Conservation (phyloP, 257 asterid species). For the Solanum corneliomulleri region DNA sequence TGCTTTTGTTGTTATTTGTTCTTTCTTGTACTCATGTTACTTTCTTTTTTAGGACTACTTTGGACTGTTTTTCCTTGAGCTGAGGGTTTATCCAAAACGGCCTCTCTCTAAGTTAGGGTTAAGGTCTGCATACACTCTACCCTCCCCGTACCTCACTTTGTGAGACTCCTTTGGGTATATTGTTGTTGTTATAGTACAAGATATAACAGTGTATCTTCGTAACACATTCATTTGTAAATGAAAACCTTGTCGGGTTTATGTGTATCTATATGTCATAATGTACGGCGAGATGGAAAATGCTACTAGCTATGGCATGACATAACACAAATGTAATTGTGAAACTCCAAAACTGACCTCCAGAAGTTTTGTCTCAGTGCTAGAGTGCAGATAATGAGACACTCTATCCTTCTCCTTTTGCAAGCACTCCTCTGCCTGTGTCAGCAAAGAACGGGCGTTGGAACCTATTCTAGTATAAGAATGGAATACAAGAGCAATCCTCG, state of each 20-base stretch:
- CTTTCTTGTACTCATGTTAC: not conserved
- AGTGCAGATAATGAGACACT: slow-evolving; percentile 47
- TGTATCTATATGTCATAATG: not conserved
- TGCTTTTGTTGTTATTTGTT: not conserved
- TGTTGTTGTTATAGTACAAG: not conserved
- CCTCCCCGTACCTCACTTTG: not conserved
- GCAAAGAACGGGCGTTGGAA: slow-evolving; percentile 1
- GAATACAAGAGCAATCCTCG: not conserved
- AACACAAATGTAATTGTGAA: not conserved
- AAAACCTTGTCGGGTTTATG: not conserved
- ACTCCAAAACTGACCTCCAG: slow-evolving; percentile 43
- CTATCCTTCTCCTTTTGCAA: slow-evolving; percentile 45
- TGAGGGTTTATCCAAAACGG: not conserved
- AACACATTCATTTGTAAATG: not conserved
- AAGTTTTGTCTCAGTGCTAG: slow-evolving; percentile 42
- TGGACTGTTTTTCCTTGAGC: not conserved
- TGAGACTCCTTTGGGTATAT: not conserved
- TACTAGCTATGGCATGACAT: not conserved
- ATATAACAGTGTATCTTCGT: not conserved
- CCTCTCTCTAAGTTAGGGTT: not conserved
- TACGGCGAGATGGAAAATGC: not conserved
- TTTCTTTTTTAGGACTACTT: not conserved
- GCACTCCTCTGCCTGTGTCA: slow-evolving; percentile 49
- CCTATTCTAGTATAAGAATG: not conserved
- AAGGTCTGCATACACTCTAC: not conserved